phyloP scores from a whole-genome alignment of 202 grass and related monocot genomes.

The Schoenoplectus triqueter region DNA sequence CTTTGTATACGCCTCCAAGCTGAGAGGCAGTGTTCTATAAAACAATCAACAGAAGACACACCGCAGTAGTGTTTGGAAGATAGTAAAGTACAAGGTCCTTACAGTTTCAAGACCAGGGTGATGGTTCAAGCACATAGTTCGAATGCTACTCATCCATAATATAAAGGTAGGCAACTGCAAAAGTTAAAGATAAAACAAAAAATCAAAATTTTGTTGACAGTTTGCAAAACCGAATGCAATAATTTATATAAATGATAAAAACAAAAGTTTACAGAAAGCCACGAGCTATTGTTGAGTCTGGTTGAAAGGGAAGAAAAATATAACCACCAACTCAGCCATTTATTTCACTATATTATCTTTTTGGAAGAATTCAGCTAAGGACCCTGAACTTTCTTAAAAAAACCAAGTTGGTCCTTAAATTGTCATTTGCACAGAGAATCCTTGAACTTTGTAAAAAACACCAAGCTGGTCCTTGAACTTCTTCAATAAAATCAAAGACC shows the following conservation, averaged over 20 bases:
- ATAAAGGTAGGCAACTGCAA: conserved; percentile 84
- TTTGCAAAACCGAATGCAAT: conserved; percentile 5
- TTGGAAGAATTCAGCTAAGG: neutral
- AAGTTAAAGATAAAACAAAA: conserved; percentile 18
- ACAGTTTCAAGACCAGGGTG: conserved; percentile 85
- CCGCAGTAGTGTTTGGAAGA: conserved; percentile 21
- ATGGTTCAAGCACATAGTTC: conserved; percentile 75
- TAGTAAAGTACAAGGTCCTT: conserved; percentile 54
- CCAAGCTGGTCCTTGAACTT: too few relatives aligned
- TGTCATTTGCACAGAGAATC: too few relatives aligned
- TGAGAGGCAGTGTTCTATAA: neutral
- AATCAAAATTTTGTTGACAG: neutral
- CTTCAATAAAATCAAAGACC: too few relatives aligned
- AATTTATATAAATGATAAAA: conserved; percentile 2
- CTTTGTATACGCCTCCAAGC: neutral
- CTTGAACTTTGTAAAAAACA: too few relatives aligned
- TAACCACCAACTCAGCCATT: neutral
- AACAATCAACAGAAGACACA: neutral
- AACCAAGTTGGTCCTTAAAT: too few relatives aligned
- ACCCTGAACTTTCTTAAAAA: too few relatives aligned
- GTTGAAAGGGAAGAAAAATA: neutral
- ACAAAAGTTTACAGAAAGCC: conserved; percentile 6
- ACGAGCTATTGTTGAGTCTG: neutral
- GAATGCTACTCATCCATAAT: conserved; percentile 78
- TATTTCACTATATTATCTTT: conserved; percentile 11